These are phyloP conservation scores for Tulasnella sp. DNA, from an alignment of 768 basidiomycete species.

Conservation along the genomic window DNA sequence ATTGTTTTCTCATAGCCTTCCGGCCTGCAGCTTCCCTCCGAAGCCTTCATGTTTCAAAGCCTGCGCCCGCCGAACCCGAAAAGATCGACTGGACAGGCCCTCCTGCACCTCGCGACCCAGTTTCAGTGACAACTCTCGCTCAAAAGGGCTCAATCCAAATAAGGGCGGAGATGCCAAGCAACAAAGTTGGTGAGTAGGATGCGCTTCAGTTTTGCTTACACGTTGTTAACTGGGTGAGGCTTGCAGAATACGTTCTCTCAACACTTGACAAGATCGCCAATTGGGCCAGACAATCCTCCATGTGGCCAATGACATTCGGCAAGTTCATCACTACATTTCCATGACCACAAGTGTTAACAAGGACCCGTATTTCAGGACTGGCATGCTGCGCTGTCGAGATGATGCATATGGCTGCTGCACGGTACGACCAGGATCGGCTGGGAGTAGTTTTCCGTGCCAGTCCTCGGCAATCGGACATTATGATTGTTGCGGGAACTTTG, in stretches of 20 bases:
- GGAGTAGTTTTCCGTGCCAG: constrained; percentile 99
- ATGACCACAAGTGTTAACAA: not conserved
- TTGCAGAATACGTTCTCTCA: constrained; percentile 88
- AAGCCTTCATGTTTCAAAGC: constrained; percentile 10
- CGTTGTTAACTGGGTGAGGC: not conserved
- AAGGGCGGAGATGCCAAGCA: constrained; percentile 82
- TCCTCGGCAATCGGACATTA: constrained; percentile 94
- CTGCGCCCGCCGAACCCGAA: constrained; percentile 11
- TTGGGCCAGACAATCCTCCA: constrained; percentile 95
- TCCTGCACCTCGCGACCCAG: constrained; percentile 3
- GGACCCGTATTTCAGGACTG: constrained; percentile 56
- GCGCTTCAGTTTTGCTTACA: not conserved
- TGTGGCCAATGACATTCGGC: constrained; percentile 99
- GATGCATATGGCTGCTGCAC: constrained; percentile 99
- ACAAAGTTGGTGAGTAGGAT: constrained; percentile 66
- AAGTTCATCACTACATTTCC: constrained; percentile 11
- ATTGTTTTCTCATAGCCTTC: not conserved
- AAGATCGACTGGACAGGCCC: constrained; percentile 25
- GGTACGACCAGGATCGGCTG: constrained; percentile 96
- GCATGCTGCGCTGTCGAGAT: constrained; percentile 99
- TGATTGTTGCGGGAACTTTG: constrained; percentile 98
- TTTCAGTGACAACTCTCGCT: constrained; percentile 47
- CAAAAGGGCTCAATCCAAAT: constrained; percentile 76
- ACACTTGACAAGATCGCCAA: constrained; percentile 95
- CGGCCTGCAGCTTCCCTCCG: constrained; percentile 13